These are phyloP conservation scores for Didymella arachidicola DNA, from an alignment of 2,329 filamentous ascomycete genomes.

Conservation along the genomic window DNA sequence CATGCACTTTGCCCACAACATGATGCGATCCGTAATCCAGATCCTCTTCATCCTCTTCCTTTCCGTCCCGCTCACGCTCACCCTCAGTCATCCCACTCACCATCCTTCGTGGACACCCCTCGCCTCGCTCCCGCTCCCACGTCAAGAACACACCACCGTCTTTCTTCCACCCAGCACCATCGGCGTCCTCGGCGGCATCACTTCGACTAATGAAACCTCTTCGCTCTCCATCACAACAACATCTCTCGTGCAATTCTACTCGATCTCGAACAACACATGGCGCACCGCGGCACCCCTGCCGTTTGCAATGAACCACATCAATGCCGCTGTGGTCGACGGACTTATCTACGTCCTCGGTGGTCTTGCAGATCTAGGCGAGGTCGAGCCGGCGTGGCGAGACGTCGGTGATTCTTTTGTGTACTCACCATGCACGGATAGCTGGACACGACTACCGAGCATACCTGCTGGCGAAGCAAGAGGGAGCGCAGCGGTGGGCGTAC, in stretches of 20 bases:
- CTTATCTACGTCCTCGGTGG: slow-evolving; percentile 40
- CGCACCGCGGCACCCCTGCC: slow-evolving; percentile 25
- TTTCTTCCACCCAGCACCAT: slow-evolving; percentile 31
- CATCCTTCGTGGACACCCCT: slow-evolving; percentile 25
- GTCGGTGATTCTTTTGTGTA: slow-evolving; percentile 28
- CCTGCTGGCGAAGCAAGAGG: slow-evolving; percentile 22
- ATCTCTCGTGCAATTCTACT: slow-evolving; percentile 33
- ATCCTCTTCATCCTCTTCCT: not conserved
- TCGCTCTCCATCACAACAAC: slow-evolving; percentile 21
- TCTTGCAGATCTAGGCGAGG: slow-evolving; percentile 17
- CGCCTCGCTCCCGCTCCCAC: slow-evolving; percentile 24
- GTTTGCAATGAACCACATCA: slow-evolving; percentile 35
- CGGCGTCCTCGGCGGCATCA: slow-evolving; percentile 35
- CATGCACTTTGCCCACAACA: not conserved
- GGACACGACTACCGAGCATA: not conserved
- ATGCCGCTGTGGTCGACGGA: slow-evolving; percentile 30
- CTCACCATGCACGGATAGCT: not conserved
- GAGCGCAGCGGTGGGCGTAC: slow-evolving; percentile 32
- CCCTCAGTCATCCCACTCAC: not conserved
- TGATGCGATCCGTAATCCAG: not conserved
- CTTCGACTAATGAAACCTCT: slow-evolving; percentile 16
- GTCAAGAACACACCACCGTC: slow-evolving; percentile 39
- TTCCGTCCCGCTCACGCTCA: not conserved
- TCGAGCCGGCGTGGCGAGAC: slow-evolving; percentile 21
- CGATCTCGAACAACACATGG: slow-evolving; percentile 31